Conservation (phyloP, 371 early-diverging fungal species). For the Mucor saturninus region DNA sequence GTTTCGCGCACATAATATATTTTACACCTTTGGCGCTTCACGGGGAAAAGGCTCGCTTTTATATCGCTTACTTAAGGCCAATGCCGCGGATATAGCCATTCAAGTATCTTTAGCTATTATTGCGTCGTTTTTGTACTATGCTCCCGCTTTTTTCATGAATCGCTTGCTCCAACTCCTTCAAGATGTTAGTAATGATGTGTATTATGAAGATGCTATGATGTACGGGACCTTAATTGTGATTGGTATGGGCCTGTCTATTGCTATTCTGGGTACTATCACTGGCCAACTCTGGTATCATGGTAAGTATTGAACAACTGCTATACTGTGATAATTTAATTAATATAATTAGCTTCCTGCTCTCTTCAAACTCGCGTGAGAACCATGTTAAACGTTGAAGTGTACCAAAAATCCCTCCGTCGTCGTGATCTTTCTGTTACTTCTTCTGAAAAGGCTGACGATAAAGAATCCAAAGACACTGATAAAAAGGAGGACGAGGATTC, state of each 20-base stretch:
- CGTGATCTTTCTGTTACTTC: constrained; percentile 28
- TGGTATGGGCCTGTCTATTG: constrained; percentile 38
- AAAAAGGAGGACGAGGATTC: constrained; percentile 22
- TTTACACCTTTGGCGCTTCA: constrained; percentile 13
- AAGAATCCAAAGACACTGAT: neutral
- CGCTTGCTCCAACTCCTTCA: constrained; percentile 25
- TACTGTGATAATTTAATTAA: neutral
- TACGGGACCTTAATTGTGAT: constrained; percentile 31
- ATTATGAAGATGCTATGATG: constrained; percentile 1
- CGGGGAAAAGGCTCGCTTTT: constrained; percentile 7
- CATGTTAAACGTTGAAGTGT: constrained; percentile 46
- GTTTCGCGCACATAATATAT: constrained; percentile 28
- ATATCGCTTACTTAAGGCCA: constrained; percentile 7
- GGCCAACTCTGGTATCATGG: constrained; percentile 43
- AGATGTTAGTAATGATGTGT: constrained; percentile 12
- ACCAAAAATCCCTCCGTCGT: constrained; percentile 47
- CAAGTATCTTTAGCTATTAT: constrained; percentile 11
- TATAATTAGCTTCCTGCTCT: constrained; percentile 12
- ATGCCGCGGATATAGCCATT: neutral
- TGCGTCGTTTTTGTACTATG: constrained; percentile 22
- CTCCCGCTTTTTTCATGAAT: constrained; percentile 31
- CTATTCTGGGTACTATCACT: constrained; percentile 32
- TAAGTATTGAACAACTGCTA: neutral
- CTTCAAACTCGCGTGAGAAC: constrained; percentile 39
- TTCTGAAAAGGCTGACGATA: neutral